phyloP scores from a whole-genome alignment of 306 rosid genomes.

The Gillenia trifoliata region DNA sequence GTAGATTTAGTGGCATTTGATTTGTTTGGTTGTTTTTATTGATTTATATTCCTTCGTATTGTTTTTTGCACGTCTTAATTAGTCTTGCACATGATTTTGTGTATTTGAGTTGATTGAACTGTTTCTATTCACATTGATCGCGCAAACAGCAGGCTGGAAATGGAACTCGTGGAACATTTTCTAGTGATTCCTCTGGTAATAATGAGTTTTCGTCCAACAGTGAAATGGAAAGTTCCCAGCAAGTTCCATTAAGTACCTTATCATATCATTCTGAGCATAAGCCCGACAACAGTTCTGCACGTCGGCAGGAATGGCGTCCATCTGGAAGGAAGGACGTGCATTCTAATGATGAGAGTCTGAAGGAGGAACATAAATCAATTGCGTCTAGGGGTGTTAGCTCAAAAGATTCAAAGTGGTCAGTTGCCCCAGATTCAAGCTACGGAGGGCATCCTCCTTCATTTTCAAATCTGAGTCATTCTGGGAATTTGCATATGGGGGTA shows the following conservation, averaged over 20 bases:
- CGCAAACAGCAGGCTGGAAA: neutral
- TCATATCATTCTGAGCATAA: neutral
- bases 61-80: too few relatives aligned
- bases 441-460: conserved; percentile 2
- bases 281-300: neutral
- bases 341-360: neutral
- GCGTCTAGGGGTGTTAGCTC: neutral
- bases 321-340: neutral
- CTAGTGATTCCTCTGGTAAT: neutral
- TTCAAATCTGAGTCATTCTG: conserved; percentile 3
- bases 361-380: neutral
- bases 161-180: neutral
- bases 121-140: neutral
- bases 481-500: neutral
- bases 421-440: neutral
- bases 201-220: neutral
- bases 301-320: neutral
- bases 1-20: neutral
- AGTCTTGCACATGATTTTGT: neutral
- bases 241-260: neutral
- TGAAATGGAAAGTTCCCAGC: conserved; percentile 1
- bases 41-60: too few relatives aligned
- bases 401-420: neutral
- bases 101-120: neutral
- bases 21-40: neutral